Base-by-base conservation (phyloP, 2,329 filamentous ascomycete species). In the Aspergillus quadrilineatus region DNA sequence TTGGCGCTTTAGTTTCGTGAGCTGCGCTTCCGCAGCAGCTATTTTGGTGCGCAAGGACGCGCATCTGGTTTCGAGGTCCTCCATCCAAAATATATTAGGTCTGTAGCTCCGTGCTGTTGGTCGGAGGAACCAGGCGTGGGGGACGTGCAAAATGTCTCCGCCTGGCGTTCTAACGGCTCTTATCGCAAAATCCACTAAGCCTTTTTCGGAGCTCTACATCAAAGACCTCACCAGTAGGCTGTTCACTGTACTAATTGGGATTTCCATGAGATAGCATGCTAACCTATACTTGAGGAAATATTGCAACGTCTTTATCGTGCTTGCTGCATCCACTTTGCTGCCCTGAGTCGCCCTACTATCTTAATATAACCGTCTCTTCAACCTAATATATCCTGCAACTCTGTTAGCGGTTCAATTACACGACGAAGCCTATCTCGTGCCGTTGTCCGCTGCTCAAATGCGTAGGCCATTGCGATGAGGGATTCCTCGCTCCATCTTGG, bases 401-500 rank as follows among this genome's bases (percentile, higher is more conserved):
- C 79, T n/a, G 75, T 77, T 42, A 67, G 76, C 0, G 81, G 81
- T 61, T 73, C 63, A 9, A 84, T 63, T 60, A 80, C 80, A 30
- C 80, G 79, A 69, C 76, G 72, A 1, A 82, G 71, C 58, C 75
- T 76, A 41, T 70, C 63, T 48, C 83, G 73, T 9, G 78, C 74
- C 64, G 73, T 69, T 2, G 80, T 87, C 60, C 77, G 74, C 73
- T 88, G 84, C 75, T 90, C 87, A 70, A 85, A 89, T 4, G 84
- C 86, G 75, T 87, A 89, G 6, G 86, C 87, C 66, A 85, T 80
- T 0, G 82, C 83, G 56, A 90, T 82, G 61, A 90, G 65, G 30
- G 71, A 77, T 63, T 81, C 82, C 69, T 90, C 87, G 36, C 78
- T 82, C 75, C 83, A 90, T 48, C 78, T 79, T 2, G 71, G 70